A percentile compares a stretch with the other conserved stretches of the same genome.
phyloP scores from a whole-genome alignment of 192 early-diverging fungal genomes.

The Geranomyces michiganensis region DNA sequence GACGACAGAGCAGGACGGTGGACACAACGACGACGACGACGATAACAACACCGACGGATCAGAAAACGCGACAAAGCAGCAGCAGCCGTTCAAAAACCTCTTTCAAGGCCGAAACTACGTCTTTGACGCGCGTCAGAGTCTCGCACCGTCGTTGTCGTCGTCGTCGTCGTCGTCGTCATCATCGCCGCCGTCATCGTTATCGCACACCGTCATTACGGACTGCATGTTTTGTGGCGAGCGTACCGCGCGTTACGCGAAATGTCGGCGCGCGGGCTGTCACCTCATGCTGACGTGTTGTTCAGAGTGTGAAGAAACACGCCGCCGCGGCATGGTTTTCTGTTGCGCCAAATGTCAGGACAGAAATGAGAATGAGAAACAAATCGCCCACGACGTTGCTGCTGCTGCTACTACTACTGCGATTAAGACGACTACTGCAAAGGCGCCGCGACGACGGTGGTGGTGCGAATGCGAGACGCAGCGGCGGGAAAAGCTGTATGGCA shows the following conservation, averaged over 20 bases:
- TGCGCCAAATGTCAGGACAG: background rate
- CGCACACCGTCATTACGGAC: conserved; percentile 1
- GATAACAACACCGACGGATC: background rate
- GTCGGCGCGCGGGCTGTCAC: conserved; percentile 52
- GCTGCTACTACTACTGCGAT: background rate
- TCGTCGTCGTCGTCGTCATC: background rate
- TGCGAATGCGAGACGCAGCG: conserved; percentile 8
- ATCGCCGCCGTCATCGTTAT: too few species aligned
- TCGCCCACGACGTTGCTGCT: too few species aligned
- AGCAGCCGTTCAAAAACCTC: conserved; percentile 27
- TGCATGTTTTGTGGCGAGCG: conserved; percentile 38
- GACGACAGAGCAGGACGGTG: conserved; percentile 19
- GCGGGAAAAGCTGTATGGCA: background rate
- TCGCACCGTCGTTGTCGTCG: background rate
- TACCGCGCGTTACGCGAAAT: conserved; percentile 57
- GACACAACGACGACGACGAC: background rate
- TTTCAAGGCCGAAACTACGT: conserved; percentile 73
- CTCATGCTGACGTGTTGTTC: conserved; percentile 53
- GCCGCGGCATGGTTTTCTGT: background rate
- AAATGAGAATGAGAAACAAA: too few species aligned
- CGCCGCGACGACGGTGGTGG: background rate
- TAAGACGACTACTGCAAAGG: background rate
- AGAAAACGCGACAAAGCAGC: background rate
- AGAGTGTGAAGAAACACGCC: background rate
- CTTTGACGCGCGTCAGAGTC: conserved; percentile 67